A percentile compares a stretch with the other conserved stretches of the same genome.
Conservation (phyloP, 805 yeast genomes). For the Ogataea zsoltii region DNA sequence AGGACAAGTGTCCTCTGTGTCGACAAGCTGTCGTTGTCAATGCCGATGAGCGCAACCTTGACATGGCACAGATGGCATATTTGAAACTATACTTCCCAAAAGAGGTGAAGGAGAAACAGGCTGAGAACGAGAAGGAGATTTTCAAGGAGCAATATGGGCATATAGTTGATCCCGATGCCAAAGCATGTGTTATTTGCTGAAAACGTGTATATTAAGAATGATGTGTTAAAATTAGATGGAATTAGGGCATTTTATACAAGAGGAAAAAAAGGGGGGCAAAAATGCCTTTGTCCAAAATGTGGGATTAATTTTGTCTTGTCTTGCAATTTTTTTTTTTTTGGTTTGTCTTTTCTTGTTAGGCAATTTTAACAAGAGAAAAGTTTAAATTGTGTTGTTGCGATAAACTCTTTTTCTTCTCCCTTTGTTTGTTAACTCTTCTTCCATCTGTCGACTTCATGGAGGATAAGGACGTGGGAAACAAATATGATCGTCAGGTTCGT, state of each 20-base stretch:
- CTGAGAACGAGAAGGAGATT: conserved; percentile 51
- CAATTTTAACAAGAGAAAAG: neutral
- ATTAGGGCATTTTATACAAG: neutral
- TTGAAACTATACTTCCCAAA: conserved; percentile 64
- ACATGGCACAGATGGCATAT: conserved; percentile 49
- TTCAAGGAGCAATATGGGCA: conserved; percentile 43
- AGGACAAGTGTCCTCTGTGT: conserved; percentile 70
- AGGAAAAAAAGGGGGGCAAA: neutral
- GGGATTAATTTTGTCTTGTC: too few species aligned
- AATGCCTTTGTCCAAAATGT: too few species aligned
- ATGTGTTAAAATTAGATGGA: neutral
- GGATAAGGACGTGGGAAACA: conserved; percentile 41
- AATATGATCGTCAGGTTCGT: conserved; percentile 85
- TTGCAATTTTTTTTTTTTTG: too few species aligned
- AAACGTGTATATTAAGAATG: neutral
- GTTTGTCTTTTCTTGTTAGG: too few species aligned
- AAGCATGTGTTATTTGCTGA: conserved; percentile 30
- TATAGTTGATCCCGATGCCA: conserved; percentile 30
- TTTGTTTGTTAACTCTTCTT: neutral
- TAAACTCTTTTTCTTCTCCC: neutral
- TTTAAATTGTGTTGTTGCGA: neutral
- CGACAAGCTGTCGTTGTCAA: conserved; percentile 50
- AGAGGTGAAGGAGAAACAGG: conserved; percentile 63
- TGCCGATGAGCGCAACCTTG: conserved; percentile 65
- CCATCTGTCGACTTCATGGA: conserved; percentile 22